Evolutionary conservation across 169 alveolate genomes (phyloP).

Genomic region (Amoebophrya sp.): DNA sequence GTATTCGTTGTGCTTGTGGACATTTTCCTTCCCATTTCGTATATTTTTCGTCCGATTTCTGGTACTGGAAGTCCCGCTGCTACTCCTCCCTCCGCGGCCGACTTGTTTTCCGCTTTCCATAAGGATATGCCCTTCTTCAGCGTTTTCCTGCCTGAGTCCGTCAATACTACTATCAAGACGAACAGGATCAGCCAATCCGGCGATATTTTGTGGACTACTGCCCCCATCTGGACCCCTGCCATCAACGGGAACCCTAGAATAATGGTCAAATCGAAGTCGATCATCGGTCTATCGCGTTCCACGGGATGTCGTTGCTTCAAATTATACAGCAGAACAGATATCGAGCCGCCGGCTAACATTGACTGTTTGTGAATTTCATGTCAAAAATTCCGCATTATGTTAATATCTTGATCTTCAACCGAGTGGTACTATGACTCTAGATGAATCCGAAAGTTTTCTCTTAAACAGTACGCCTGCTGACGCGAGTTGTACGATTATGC

Average conservation of each 20-base stretch:
- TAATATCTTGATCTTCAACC: no score
- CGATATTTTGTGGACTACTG: not conserved
- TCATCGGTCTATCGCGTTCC: not conserved
- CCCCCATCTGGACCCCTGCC: constrained; percentile 18
- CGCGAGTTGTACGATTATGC: no score
- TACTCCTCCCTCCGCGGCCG: not conserved
- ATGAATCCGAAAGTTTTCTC: no score
- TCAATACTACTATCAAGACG: not conserved
- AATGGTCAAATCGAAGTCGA: not conserved
- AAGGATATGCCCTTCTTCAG: not conserved
- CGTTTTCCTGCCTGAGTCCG: not conserved
- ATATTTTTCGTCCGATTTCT: no score
- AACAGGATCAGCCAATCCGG: constrained; percentile 19
- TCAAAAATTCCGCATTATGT: no score
- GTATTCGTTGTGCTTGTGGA: no score
- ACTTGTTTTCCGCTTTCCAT: not conserved
- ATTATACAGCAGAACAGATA: not conserved
- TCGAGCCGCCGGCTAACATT: not conserved
- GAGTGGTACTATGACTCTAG: no score
- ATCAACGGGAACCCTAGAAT: not conserved
- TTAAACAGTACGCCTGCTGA: no score
- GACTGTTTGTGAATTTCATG: not conserved
- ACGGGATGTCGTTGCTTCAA: not conserved
- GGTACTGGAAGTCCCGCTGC: no score
- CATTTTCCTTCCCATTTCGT: no score